Evolutionary conservation across 2,329 filamentous ascomycete genomes (phyloP).

Genomic region (Fusarium duplospermum): DNA sequence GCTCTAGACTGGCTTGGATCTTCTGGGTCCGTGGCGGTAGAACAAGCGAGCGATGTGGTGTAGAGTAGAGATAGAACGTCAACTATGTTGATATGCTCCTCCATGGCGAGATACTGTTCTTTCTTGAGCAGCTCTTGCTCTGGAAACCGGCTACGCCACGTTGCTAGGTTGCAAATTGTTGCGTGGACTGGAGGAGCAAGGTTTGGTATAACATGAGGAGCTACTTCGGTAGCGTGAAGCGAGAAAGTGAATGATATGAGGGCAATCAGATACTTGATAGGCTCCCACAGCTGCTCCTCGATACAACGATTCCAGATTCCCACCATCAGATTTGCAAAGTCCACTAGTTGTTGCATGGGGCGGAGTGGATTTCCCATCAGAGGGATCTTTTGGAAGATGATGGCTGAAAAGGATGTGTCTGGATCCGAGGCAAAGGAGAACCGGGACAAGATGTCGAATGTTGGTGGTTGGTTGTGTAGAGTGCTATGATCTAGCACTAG

Average conservation of each 20-base stretch:
- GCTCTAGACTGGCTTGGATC: slow-evolving; percentile 47
- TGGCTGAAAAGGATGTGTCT: slow-evolving; percentile 70
- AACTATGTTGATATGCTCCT: slow-evolving; percentile 70
- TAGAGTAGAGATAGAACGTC: slow-evolving; percentile 76
- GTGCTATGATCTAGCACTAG: slow-evolving; percentile 73
- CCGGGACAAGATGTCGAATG: slow-evolving; percentile 75
- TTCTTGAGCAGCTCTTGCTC: slow-evolving; percentile 60
- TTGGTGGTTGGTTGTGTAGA: slow-evolving; percentile 66
- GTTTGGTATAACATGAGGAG: slow-evolving; percentile 67
- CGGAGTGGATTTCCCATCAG: slow-evolving; percentile 61
- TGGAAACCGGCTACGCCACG: slow-evolving; percentile 64
- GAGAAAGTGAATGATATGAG: slow-evolving; percentile 73
- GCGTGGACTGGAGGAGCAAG: slow-evolving; percentile 67
- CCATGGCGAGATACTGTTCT: slow-evolving; percentile 53
- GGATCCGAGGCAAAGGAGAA: slow-evolving; percentile 74
- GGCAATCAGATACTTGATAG: slow-evolving; percentile 73
- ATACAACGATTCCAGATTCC: slow-evolving; percentile 76
- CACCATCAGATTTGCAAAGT: slow-evolving; percentile 73
- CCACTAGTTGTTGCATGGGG: slow-evolving; percentile 68
- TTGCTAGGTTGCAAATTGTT: slow-evolving; percentile 69
- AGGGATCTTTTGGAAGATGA: slow-evolving; percentile 76
- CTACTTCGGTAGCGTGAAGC: slow-evolving; percentile 68
- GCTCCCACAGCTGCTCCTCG: slow-evolving; percentile 70
- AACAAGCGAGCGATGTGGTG: slow-evolving; percentile 70
- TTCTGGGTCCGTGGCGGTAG: slow-evolving; percentile 50